Evolutionary conservation across 2,329 filamentous ascomycete genomes (phyloP).

Genomic region (Colletotrichum higginsianum): DNA sequence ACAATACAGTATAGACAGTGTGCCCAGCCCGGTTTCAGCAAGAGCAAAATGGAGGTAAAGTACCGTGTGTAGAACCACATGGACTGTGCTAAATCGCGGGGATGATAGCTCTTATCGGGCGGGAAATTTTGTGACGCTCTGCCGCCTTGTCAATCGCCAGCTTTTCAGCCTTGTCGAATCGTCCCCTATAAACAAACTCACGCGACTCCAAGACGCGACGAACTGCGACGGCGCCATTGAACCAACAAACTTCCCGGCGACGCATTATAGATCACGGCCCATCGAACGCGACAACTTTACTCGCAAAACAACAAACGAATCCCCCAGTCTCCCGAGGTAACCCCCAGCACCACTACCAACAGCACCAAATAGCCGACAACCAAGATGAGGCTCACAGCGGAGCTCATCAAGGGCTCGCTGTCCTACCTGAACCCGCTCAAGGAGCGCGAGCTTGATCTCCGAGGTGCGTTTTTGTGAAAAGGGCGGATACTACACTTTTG

Average conservation of each 20-base stretch:
- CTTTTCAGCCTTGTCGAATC: conserved; percentile 41
- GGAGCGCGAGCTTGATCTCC: conserved; percentile 98
- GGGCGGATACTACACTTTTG: conserved; percentile 94
- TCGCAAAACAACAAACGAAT: background rate
- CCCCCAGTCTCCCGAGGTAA: conserved; percentile 21
- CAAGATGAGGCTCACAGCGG: conserved; percentile 93
- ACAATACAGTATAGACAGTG: conserved; percentile 3
- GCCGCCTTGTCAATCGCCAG: conserved; percentile 38
- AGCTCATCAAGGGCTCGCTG: conserved; percentile 93
- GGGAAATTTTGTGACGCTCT: conserved; percentile 38
- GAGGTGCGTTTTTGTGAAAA: conserved; percentile 94
- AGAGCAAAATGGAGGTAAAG: accelerated
- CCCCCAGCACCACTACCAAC: conserved; percentile 37
- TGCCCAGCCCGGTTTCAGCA: background rate
- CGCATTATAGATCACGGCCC: background rate
- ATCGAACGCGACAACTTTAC: background rate
- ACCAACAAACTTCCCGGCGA: background rate
- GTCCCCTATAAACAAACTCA: conserved; percentile 24
- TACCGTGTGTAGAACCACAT: background rate
- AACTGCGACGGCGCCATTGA: conserved; percentile 13
- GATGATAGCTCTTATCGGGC: conserved; percentile 38
- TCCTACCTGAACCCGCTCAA: conserved; percentile 99
- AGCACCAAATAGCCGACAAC: conserved; percentile 42
- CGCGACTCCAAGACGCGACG: conserved; percentile 17
- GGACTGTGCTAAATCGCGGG: conserved; percentile 3